Evolutionary conservation across 208 protist species (phyloP).

Genomic region (Lotmaria passim): DNA sequence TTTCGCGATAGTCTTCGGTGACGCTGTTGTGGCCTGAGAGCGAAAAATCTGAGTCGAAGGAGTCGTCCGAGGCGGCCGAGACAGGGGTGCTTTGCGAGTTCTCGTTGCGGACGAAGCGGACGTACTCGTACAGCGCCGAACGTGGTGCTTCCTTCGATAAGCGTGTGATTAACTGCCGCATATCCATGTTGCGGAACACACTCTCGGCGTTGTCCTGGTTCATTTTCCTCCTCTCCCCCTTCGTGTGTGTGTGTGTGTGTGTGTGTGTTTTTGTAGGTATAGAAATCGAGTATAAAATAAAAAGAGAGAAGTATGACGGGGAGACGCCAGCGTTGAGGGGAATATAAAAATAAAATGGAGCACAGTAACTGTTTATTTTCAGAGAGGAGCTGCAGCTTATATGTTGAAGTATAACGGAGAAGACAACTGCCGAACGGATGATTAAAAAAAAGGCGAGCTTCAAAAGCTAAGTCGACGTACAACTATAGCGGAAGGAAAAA

Average conservation of each 20-base stretch:
- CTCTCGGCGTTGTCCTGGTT: constrained; percentile 3
- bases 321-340: neutral
- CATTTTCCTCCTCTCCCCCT: neutral
- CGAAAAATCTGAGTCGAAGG: constrained; percentile 58
- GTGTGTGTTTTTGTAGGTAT: too few relatives aligned
- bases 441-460: too few relatives aligned
- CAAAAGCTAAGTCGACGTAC: too few relatives aligned
- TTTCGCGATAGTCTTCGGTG: constrained; percentile 21
- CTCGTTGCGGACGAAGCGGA: constrained; percentile 30
- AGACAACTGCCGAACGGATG: too few relatives aligned
- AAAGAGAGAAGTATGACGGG: too few relatives aligned
- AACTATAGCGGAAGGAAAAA: too few relatives aligned
- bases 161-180: constrained; percentile 35
- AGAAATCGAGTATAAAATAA: neutral
- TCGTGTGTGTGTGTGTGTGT: neutral
- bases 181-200: constrained; percentile 25
- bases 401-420: too few relatives aligned
- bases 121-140: constrained; percentile 58
- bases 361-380: too few relatives aligned
- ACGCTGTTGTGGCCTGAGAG: constrained; percentile 36
- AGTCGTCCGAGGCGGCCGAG: constrained; percentile 65
- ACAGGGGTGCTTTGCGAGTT: constrained; percentile 8
- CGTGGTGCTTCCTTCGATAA: constrained; percentile 22
- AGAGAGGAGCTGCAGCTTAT: too few relatives aligned
- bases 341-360: too few relatives aligned